Conservation (phyloP, 148 eudicot species). For the Rhododendron ferrugineum region DNA sequence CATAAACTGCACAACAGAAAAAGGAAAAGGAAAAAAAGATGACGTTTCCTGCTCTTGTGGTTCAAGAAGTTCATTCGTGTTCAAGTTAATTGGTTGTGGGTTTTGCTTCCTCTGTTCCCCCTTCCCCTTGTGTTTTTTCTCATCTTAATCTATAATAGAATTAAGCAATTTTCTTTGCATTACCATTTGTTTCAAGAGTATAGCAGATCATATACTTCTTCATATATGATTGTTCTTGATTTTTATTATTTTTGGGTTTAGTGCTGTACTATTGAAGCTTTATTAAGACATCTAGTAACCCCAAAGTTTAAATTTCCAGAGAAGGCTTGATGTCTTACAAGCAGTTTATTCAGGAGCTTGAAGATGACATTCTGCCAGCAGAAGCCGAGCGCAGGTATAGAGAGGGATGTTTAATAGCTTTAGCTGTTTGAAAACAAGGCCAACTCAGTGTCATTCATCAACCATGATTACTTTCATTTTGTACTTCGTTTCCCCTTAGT, state of each 20-base stretch:
- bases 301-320: constrained; percentile 28
- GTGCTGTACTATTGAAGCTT: not conserved
- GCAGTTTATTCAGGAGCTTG: constrained; percentile 99
- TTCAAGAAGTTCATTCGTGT: not conserved
- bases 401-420: not conserved
- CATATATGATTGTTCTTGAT: not conserved
- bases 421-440: not conserved
- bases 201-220: not conserved
- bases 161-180: not conserved
- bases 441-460: not conserved
- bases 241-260: not conserved
- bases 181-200: not conserved
- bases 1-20: not conserved
- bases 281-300: constrained; percentile 3
- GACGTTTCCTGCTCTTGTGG: not conserved
- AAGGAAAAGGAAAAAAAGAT: not conserved
- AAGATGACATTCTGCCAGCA: constrained; percentile 88
- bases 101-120: not conserved
- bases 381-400: constrained; percentile 96
- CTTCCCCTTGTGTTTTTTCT: not conserved
- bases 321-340: constrained; percentile 97
- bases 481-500: not conserved
- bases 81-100: not conserved
- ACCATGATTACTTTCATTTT: not conserved
- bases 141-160: not conserved